Base-by-base conservation (phyloP, 371 early-diverging fungal genomes). In the Mucor irregularis region DNA sequence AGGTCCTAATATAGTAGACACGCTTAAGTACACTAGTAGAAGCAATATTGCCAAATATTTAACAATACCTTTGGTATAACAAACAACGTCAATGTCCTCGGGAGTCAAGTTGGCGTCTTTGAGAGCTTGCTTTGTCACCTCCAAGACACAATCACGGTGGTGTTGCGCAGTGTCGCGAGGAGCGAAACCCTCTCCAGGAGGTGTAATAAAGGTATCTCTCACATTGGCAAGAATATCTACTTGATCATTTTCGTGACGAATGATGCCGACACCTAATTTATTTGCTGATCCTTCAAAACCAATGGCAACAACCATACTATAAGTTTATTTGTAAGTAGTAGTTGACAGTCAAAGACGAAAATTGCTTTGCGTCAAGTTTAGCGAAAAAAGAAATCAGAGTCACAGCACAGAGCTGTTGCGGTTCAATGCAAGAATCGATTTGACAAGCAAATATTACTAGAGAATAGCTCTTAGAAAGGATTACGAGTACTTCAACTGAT, bases 201-300 rank as follows among this genome's bases (percentile, higher is more conserved):
- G 99, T 30, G 99, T 94, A 58, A 94, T 91, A 76, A 96, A 99
- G 0, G 99, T 99, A 53, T 87, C 86, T 44, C 99, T 78, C 19
- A 93, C 71, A 66, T 99, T 99, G 44, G 97, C 85, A 24, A 99
- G 84, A 14, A 97, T 86, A 28, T 86, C 80, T 0, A 76, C 78
- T 26, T 71, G 49, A 33, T 60, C 53, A 64, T 66, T 51, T 35
- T 74, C 71, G 68, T 98, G 96, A 40, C 83, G 79, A 51, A 99
- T 90, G 60, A 99, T 91, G 5, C 99, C 99, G 17, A 99, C 87
- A 28, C 99, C 99, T 28, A 99, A 80, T 76, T 99, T 99, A 85
- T 99, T 99, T 34, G 99, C 99, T 17, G 96, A 95, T 16, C 99
- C 99, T 83, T 99, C 99, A 42, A 98, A 84, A 8, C 93, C 93